Evolutionary conservation across 495 filamentous ascomycete species (phyloP).

Genomic region (Copromyces sp.): DNA sequence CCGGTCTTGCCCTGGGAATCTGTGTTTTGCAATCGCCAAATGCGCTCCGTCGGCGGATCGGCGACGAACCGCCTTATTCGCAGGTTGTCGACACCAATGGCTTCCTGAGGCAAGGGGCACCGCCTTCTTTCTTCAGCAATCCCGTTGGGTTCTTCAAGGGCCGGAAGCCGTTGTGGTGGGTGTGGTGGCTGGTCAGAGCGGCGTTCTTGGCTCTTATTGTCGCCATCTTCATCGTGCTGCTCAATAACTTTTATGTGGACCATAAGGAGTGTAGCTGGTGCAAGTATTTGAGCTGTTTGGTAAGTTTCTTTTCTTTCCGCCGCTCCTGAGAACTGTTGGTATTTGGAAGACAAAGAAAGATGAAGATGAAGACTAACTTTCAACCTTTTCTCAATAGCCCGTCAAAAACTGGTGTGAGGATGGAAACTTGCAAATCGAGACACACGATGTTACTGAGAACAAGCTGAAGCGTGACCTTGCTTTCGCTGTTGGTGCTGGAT

Average conservation of each 20-base stretch:
- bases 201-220: slow-evolving; percentile 69
- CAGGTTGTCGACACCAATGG: slow-evolving; percentile 26
- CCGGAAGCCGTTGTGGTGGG: slow-evolving; percentile 90
- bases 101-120: slow-evolving; percentile 28
- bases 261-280: slow-evolving; percentile 77
- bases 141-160: slow-evolving; percentile 83
- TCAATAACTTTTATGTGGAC: slow-evolving; percentile 83
- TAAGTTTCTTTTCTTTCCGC: slow-evolving; percentile 37
- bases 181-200: slow-evolving; percentile 84
- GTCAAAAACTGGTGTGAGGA: slow-evolving; percentile 73
- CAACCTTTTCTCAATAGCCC: slow-evolving; percentile 35
- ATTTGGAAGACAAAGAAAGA: not conserved
- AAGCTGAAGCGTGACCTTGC: slow-evolving; percentile 19
- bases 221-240: slow-evolving; percentile 70
- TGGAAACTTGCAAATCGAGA: slow-evolving; percentile 36
- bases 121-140: slow-evolving; percentile 51
- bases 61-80: slow-evolving; percentile 47
- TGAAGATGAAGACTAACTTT: slow-evolving; percentile 15
- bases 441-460: slow-evolving; percentile 16
- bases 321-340: not conserved
- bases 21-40: slow-evolving; percentile 82
- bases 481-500: slow-evolving; percentile 9
- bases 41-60: slow-evolving; percentile 64
- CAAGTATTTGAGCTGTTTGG: slow-evolving; percentile 85
- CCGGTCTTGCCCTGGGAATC: slow-evolving; percentile 80